Evolutionary conservation across 2,329 filamentous ascomycete genomes (phyloP).

Genomic region (Colletotrichum lentis): DNA sequence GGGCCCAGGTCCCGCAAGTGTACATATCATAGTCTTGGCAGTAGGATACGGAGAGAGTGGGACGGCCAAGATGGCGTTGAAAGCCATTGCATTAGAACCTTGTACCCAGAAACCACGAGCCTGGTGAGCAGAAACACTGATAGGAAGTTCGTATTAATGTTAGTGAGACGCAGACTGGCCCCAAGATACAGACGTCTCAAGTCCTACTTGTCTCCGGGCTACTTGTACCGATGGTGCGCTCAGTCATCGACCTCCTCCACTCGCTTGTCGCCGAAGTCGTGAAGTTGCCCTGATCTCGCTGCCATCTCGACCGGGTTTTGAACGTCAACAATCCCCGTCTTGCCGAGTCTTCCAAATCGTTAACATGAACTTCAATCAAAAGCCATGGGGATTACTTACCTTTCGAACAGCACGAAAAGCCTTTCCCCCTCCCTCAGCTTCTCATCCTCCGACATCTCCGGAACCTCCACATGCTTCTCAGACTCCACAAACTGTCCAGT

Average conservation of each 20-base stretch:
- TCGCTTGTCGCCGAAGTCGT: constrained; percentile 70
- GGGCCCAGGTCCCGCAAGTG: too few species aligned
- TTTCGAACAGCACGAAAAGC: constrained; percentile 89
- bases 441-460: constrained; percentile 88
- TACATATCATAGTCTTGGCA: too few species aligned
- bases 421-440: constrained; percentile 91
- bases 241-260: constrained; percentile 55
- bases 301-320: constrained; percentile 81
- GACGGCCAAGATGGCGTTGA: neutral
- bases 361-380: constrained; percentile 6
- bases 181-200: neutral
- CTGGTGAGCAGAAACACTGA: too few species aligned
- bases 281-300: constrained; percentile 72
- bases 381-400: constrained; percentile 56
- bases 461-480: constrained; percentile 66
- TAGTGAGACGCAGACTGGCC: neutral
- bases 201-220: too few species aligned
- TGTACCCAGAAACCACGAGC: too few species aligned
- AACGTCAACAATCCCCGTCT: constrained; percentile 78
- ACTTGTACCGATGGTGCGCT: neutral
- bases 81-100: neutral
- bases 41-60: too few species aligned
- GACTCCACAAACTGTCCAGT: constrained; percentile 82
- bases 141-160: too few species aligned
- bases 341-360: constrained; percentile 61